These are phyloP conservation scores for Fusarium begoniae DNA, from an alignment of 2,329 filamentous ascomycete genomes.

Conservation along the genomic window DNA sequence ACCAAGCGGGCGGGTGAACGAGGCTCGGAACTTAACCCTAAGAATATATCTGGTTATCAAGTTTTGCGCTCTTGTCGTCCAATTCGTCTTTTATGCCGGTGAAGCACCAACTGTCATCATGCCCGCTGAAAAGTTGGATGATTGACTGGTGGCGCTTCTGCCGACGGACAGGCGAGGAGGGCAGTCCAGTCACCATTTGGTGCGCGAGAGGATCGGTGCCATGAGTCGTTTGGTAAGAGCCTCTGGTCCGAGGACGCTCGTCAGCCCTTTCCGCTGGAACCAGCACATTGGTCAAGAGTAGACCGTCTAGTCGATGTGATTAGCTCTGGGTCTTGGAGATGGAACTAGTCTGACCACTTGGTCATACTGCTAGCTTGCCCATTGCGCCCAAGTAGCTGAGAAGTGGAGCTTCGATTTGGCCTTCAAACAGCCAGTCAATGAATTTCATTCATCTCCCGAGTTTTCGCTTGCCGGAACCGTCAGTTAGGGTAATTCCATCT, in stretches of 20 bases:
- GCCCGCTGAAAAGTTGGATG: slow-evolving; percentile 62
- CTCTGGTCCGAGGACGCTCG: slow-evolving; percentile 77
- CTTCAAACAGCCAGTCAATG: slow-evolving; percentile 58
- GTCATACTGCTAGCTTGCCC: slow-evolving; percentile 35
- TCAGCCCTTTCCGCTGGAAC: slow-evolving; percentile 75
- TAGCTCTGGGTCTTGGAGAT: slow-evolving; percentile 36
- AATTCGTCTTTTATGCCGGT: slow-evolving; percentile 70
- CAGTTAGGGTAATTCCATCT: slow-evolving; percentile 40
- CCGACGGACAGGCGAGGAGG: slow-evolving; percentile 59
- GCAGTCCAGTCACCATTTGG: slow-evolving; percentile 66
- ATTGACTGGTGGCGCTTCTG: slow-evolving; percentile 43
- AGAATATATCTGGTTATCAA: slow-evolving; percentile 73
- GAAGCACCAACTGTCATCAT: slow-evolving; percentile 43
- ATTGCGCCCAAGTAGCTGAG: slow-evolving; percentile 26
- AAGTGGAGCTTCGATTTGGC: slow-evolving; percentile 58
- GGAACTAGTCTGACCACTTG: slow-evolving; percentile 30
- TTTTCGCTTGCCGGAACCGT: slow-evolving; percentile 57
- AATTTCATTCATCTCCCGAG: slow-evolving; percentile 49
- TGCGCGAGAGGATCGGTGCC: slow-evolving; percentile 69
- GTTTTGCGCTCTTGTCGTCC: slow-evolving; percentile 78
- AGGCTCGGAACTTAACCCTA: slow-evolving; percentile 98
- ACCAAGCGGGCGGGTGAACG: slow-evolving; percentile 64
- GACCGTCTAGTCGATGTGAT: slow-evolving; percentile 50
- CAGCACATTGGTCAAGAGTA: slow-evolving; percentile 60
- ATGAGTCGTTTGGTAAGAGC: slow-evolving; percentile 83